Base-by-base conservation (phyloP, 2,329 filamentous ascomycete species). In the Talaromyces funiculosus region DNA sequence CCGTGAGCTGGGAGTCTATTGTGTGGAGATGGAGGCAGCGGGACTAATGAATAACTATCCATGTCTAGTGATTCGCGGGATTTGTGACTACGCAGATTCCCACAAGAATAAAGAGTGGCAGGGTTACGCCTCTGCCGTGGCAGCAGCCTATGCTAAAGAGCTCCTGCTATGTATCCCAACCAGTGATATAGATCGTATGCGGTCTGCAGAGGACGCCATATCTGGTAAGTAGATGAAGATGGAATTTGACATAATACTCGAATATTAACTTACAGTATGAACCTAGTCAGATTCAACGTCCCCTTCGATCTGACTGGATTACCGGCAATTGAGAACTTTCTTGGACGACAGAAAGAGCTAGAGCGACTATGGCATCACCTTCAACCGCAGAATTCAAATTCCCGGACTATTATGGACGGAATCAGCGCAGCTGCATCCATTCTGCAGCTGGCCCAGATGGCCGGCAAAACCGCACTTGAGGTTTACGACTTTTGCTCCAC, bases 61-160 rank as follows among this genome's bases (percentile, higher is more conserved):
- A 0, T 74, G 71, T 0, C 58, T 78, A 0, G 64, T 77, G 0
- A 70, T 78, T 42, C 74, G 74, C 14, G 74, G 72, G 0, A 73
- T 78, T 0, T 77, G 31, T 6, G 18, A 71, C 26, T 73, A 77
- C 75, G 49, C 64, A 70, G 3, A 75, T 76, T 60, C 69, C 65
- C 0, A 75, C 49, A 75, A 75, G 63, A 69, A 71, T 22, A 69
- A 76, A n/a, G 24, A 43, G 4, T 76, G 72, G 73, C 71, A 75
- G 22, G 40, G 47, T 0, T 75, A 73, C 58, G 72, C 73, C 0
- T 72, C 66, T 1, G 66, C 61, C 3, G 67, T 59, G 5, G 73
- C 65, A 10, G 72, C 69, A 4, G 70, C 69, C 3, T 68, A 62
- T 49, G 22, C 61, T 24, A 66, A 66, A 53, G 33, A 20, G 1